A percentile compares a stretch with the other conserved stretches of the same genome.
Evolutionary conservation across 2,329 filamentous ascomycete species (phyloP).

Genomic region (Apiospora arundinis): DNA sequence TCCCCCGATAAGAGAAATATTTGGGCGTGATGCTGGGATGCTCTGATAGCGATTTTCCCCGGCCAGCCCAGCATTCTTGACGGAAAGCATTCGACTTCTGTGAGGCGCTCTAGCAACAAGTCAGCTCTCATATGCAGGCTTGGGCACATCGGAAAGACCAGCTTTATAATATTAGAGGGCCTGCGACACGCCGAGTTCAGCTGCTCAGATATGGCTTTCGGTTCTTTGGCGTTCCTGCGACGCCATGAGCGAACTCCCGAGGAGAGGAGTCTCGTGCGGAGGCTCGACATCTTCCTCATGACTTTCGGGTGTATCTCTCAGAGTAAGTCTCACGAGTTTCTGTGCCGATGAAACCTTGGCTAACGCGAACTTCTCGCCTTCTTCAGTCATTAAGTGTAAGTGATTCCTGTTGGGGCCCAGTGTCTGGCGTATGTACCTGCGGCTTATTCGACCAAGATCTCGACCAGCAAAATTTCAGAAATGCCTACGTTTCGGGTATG

Average conservation of each 20-base stretch:
- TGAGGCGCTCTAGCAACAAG: neutral
- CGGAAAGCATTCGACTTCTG: neutral
- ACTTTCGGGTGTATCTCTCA: conserved; percentile 44
- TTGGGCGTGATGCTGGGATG: neutral
- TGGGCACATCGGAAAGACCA: neutral
- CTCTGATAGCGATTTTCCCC: conserved; percentile 5
- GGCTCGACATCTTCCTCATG: conserved; percentile 44
- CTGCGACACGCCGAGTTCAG: neutral
- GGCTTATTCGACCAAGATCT: conserved; percentile 35
- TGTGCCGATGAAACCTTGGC: neutral
- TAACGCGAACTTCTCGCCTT: neutral
- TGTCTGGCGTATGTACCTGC: conserved; percentile 24
- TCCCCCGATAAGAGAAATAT: conserved; percentile 2
- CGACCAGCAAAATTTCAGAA: conserved; percentile 42
- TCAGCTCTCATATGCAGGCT: neutral
- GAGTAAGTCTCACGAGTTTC: conserved; percentile 29
- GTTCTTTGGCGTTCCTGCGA: conserved; percentile 31
- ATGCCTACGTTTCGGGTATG: conserved; percentile 43
- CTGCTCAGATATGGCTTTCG: conserved; percentile 23
- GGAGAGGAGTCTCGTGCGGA: conserved; percentile 40
- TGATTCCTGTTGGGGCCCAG: neutral
- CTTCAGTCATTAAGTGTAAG: conserved; percentile 35
- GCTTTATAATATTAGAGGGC: neutral
- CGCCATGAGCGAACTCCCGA: conserved; percentile 37
- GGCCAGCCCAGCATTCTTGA: neutral